phyloP scores from a whole-genome alignment of 768 basidiomycete species.

The Kwoniella sp. region DNA sequence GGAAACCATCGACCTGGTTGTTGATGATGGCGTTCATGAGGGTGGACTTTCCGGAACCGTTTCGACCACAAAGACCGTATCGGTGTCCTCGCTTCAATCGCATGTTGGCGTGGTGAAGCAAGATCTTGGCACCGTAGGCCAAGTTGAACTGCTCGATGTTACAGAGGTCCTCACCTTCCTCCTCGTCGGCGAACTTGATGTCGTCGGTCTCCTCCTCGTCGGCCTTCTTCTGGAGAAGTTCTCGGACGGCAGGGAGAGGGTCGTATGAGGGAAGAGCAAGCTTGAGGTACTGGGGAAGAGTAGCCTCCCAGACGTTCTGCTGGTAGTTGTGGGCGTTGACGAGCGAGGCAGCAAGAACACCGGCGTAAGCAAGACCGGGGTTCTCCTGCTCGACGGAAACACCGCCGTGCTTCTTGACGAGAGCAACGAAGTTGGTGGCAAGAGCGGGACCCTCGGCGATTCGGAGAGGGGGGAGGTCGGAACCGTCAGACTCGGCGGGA shows the following conservation, averaged over 20 bases:
- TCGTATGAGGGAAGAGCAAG: conserved; percentile 70
- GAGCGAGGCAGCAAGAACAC: conserved; percentile 79
- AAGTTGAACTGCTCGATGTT: conserved; percentile 95
- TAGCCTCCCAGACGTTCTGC: conserved; percentile 76
- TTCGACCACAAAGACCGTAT: conserved; percentile 97
- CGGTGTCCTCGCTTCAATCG: conserved; percentile 98
- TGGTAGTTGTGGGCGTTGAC: conserved; percentile 92
- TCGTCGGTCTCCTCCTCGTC: conserved; percentile 71
- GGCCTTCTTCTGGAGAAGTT: conserved; percentile 90
- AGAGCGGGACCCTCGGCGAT: conserved; percentile 71
- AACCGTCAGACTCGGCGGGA: conserved; percentile 79
- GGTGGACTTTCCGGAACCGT: conserved; percentile 86
- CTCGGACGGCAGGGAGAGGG: conserved; percentile 68
- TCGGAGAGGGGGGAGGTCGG: conserved; percentile 84
- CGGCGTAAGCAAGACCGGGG: conserved; percentile 70
- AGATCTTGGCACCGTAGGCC: conserved; percentile 97
- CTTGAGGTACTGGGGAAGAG: conserved; percentile 72
- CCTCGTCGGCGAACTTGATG: conserved; percentile 75
- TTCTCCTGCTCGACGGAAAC: conserved; percentile 63
- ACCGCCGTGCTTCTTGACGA: conserved; percentile 83
- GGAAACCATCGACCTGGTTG: conserved; percentile 93
- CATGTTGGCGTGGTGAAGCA: conserved; percentile 93
- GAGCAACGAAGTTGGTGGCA: conserved; percentile 66
- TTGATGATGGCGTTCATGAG: conserved; percentile 57
- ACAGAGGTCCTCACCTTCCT: conserved; percentile 97